Percentiles rank a stretch among this genome's conserved stretches.
Conservation (phyloP, 345 rosid species). For the Eucalyptus victrix region DNA sequence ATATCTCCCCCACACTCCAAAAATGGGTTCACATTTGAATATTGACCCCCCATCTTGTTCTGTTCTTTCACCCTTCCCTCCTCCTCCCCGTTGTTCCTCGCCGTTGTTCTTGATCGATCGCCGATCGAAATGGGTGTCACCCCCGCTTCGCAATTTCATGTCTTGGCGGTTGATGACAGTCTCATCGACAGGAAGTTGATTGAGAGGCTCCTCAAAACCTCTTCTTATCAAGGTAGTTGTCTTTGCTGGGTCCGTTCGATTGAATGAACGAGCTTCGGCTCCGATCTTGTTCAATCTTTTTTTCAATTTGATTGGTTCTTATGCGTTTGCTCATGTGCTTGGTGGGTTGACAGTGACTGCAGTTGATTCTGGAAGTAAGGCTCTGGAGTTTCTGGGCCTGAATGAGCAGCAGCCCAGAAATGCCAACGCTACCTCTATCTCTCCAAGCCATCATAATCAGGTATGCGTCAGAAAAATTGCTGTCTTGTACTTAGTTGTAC, state of each 20-base stretch:
- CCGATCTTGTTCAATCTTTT: not conserved
- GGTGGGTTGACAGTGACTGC: conserved; percentile 46
- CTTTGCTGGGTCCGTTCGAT: not conserved
- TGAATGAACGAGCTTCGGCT: not conserved
- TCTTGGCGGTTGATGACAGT: conserved; percentile 94
- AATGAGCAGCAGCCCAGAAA: conserved; percentile 11
- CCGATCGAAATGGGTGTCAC: conserved; percentile 14
- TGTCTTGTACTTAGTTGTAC: not conserved
- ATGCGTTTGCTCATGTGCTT: not conserved
- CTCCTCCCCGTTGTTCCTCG: not conserved
- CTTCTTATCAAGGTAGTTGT: conserved; percentile 69
- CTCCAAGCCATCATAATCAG: conserved; percentile 5
- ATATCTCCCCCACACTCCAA: not conserved
- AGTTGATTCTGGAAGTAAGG: conserved; percentile 87
- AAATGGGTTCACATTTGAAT: conserved; percentile 12
- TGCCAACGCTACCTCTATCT: conserved; percentile 16
- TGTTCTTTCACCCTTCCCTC: not conserved
- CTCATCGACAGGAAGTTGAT: conserved; percentile 68
- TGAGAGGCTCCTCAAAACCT: conserved; percentile 78
- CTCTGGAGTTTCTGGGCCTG: conserved; percentile 75
- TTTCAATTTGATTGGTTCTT: not conserved
- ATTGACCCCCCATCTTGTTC: not conserved
- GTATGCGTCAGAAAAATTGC: not conserved
- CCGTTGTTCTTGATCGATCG: not conserved
- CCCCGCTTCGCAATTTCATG: conserved; percentile 59